Base-by-base conservation (phyloP, 192 early-diverging fungal genomes). In the Backusella australiensis region DNA sequence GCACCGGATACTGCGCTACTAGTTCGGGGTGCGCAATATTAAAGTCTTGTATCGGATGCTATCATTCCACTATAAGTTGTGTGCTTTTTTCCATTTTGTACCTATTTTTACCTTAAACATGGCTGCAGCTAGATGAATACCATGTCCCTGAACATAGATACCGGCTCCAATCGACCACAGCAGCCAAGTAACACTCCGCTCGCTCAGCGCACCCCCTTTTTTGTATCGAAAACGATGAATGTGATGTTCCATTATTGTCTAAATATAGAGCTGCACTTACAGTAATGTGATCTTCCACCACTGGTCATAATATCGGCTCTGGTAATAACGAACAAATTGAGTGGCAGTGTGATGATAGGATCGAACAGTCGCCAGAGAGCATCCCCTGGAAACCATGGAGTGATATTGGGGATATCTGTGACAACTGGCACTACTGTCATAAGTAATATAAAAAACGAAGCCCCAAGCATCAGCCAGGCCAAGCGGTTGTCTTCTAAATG, bases 131-230 rank as follows among this genome's bases (percentile, higher is more conserved):
- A 74, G 46, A 39, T 82, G 81, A 11, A 82, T 69, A 7, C 81
- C 81, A 53, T 82, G 81, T 3, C 77, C 77, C 63, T 82, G 81
- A 29, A 82, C 78, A 65, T 75, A 82, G n/a, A 82, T 73, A 26
- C 46, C 81, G 26, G 78, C 78, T 23, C 81, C 78, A 49, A 82
- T 52, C 2, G 72, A 38, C 75, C 77, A 82, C 15, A 82, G 14
- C n/a, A 79, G 41, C 66, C 78, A 72, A 17, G 44, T 67, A 4
- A 82, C 70, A 49, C 73, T 79, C 4, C 67, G 74, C 44, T 82
- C 81, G 35, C 77, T 76, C 44, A 75, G 67, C n/a, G 38, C 23
- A 17, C 74, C 74, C 65, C 78, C 81, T 82, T 73, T 21, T 65
- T 38, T 26, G 34, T 46, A 15, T 23, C 7, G 8, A 59, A 72